Conservation (phyloP, 176 grass and related monocot species). For the Poa annua region DNA sequence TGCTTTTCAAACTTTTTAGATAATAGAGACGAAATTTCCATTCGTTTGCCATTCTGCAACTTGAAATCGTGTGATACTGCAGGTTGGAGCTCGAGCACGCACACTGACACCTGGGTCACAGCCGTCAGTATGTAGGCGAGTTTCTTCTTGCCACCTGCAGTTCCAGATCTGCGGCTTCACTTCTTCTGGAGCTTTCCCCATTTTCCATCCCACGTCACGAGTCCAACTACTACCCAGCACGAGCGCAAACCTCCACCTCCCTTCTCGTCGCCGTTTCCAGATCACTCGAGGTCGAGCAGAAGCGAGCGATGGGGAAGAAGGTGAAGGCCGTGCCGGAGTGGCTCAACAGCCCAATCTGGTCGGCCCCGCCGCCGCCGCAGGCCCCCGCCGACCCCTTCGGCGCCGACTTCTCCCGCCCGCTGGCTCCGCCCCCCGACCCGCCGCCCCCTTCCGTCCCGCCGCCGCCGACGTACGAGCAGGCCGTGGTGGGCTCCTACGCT, state of each 20-base stretch:
- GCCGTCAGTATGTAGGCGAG: background rate
- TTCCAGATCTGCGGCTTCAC: conserved; percentile 11
- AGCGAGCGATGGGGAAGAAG: conserved; percentile 49
- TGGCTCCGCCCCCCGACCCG: background rate
- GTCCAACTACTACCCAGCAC: background rate
- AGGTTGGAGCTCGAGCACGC: background rate
- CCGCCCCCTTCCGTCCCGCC: conserved; percentile 30
- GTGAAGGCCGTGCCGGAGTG: conserved; percentile 70
- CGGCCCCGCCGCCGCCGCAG: conserved; percentile 39
- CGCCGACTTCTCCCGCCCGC: conserved; percentile 43
- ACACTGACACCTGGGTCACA: background rate
- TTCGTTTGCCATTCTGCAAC: too few relatives aligned
- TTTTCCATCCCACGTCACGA: background rate
- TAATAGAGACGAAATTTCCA: too few relatives aligned
- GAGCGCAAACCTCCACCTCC: background rate
- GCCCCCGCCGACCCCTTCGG: conserved; percentile 48
- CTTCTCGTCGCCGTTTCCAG: background rate
- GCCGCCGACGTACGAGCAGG: conserved; percentile 48
- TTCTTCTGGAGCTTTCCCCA: background rate
- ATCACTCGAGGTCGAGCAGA: background rate
- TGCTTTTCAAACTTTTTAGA: too few relatives aligned
- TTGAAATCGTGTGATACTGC: too few relatives aligned
- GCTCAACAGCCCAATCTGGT: conserved; percentile 95
- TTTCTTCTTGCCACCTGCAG: background rate
- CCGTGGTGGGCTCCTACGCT: conserved; percentile 41